Evolutionary conservation across 1,284 basidiomycete genomes (phyloP), one percentile per base, ranked within the genome.

Genomic region (Cutaneotrichosporon sp.): DNA sequence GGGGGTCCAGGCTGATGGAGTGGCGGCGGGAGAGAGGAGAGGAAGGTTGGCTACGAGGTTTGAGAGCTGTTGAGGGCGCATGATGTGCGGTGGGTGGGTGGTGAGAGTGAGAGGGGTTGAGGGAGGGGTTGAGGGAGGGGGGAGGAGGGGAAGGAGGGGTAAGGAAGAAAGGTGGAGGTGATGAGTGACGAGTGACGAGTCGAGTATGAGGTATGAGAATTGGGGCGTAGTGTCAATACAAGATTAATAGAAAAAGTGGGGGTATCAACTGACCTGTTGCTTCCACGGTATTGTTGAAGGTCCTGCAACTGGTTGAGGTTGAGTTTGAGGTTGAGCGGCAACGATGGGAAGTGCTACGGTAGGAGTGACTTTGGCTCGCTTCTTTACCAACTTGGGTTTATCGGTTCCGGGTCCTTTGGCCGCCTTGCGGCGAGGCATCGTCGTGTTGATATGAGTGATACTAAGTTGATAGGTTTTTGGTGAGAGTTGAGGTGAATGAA

Each of bases 351-450:
- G 42, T 5, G 9, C 42, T 13, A 18, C 42, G 16, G 42, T 18
- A 5, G 42, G 18, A 18, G 42, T 2, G 7, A 9, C 18, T 50
- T 50, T 50, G 22, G 21, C 49, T 7, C 49, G 49, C 22, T 50
- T 50, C 26, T 30, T 50, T 7, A 22, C 49, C 22, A 30, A 13
- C 51, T 34, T 52, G 51, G 51, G 49, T 16, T 50, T 52, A 9
- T 34, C 51, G 16, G 26, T 9, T 32, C 13, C 26, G 7, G 31
- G 31, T 30, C 30, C 4, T 30, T 30, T 52, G 18, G 31, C 14
- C 18, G 51, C 51, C 51, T 52, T 52, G 30, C 51, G 51, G 51
- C 51, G 51, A 2, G 51, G 51, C 51, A 52, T 52, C 9, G 49
- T 50, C 11, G 49, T 30, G 46, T 1, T 50, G 26, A 22, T 3